A percentile compares a stretch with the other conserved stretches of the same genome.
Evolutionary conservation across 352 stramenopile species (phyloP).

Genomic region (Phytopythium montanum): DNA sequence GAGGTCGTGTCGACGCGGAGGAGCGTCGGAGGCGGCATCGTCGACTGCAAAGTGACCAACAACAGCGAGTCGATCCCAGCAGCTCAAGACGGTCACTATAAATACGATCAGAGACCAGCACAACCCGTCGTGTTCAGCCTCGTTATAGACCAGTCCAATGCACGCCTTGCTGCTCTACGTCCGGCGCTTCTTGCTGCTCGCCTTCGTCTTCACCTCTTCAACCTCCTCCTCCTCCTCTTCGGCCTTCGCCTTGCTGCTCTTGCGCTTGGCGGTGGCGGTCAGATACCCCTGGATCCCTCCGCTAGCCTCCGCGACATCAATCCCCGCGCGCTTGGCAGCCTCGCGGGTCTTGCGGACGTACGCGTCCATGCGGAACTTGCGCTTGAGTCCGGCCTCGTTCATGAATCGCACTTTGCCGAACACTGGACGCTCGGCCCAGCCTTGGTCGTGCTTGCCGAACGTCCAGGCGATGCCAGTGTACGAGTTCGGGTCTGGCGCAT

Average conservation of each 20-base stretch:
- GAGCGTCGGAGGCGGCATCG: constrained; percentile 12
- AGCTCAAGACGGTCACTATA: background rate
- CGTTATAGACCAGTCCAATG: background rate
- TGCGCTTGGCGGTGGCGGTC: constrained; percentile 4
- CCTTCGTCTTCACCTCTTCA: constrained; percentile 10
- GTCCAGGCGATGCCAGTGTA: constrained; percentile 82
- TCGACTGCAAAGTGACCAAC: background rate
- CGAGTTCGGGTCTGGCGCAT: constrained; percentile 96
- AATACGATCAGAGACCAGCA: background rate
- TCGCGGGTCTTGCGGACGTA: constrained; percentile 63
- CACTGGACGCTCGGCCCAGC: constrained; percentile 93
- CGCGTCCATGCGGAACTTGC: constrained; percentile 96
- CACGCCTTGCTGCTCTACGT: constrained; percentile 9
- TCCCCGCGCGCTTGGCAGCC: constrained; percentile 17
- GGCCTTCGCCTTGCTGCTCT: background rate
- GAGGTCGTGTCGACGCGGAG: constrained; percentile 6
- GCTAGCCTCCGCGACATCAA: background rate
- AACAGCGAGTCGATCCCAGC: background rate
- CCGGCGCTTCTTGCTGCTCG: constrained; percentile 24
- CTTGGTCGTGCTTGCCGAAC: constrained; percentile 96
- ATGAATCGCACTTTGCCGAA: constrained; percentile 99
- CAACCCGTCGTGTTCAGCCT: background rate
- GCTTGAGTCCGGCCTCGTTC: constrained; percentile 97
- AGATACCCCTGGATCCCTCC: constrained; percentile 2
- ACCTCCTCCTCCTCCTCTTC: constrained; percentile 6